Evolutionary conservation across 2,329 filamentous ascomycete species (phyloP).

Genomic region (Xylaria sp.): DNA sequence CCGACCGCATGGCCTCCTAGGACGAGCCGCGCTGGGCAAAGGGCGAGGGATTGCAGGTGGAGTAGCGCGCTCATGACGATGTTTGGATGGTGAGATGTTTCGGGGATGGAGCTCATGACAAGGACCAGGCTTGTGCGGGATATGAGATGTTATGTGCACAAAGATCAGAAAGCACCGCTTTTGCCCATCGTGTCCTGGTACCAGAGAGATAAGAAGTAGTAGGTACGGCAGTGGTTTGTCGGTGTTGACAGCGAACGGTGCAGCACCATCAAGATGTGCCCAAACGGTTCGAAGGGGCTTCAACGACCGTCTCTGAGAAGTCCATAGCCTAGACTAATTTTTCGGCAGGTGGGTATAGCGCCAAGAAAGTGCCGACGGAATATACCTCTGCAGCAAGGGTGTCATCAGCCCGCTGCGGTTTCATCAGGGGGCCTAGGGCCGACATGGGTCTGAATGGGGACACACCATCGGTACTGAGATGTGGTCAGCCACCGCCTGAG

Average conservation of each 20-base stretch:
- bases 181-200: conserved; percentile 9
- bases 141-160: conserved; percentile 34
- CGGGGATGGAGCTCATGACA: conserved; percentile 32
- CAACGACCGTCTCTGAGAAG: conserved; percentile 30
- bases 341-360: conserved; percentile 27
- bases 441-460: conserved; percentile 42
- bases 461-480: conserved; percentile 42
- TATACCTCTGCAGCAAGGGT: conserved; percentile 46
- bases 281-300: conserved; percentile 24
- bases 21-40: conserved; percentile 28
- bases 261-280: conserved; percentile 20
- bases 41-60: conserved; percentile 29
- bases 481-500: conserved; percentile 29
- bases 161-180: conserved; percentile 14
- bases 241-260: conserved; percentile 24
- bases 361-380: conserved; percentile 38
- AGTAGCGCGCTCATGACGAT: conserved; percentile 20
- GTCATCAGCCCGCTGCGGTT: conserved; percentile 46
- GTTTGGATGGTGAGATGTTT: conserved; percentile 29
- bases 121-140: conserved; percentile 32
- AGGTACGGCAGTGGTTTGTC: conserved; percentile 20
- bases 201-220: conserved; percentile 6
- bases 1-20: conserved; percentile 20
- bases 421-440: conserved; percentile 45
- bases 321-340: conserved; percentile 27